Evolutionary conservation across 179 eudicot species (phyloP), one percentile per base, ranked within the genome.

Genomic region (Patellifolia procumbens): DNA sequence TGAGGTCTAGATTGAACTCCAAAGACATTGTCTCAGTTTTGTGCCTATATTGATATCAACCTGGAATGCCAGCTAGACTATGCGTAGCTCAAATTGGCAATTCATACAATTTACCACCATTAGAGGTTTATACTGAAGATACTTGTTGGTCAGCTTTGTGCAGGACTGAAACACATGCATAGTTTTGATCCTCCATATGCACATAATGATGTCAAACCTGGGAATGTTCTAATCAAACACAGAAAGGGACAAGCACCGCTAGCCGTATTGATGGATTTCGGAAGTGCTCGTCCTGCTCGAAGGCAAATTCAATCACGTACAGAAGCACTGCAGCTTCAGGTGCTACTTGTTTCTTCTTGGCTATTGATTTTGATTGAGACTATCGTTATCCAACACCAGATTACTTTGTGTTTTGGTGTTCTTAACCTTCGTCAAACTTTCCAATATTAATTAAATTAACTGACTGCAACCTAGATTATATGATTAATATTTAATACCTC

Each of bases 121-220:
- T 11, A 16, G 15, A 67, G 13, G 22, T 55, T 65, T 55, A 60
- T 60, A 72, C 37, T 51, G 68, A 68, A 43, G n/a, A 42, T 74
- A 39, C 35, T 73, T 60, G 37, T 67, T 37, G 29, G 35, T 74
- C 73, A 81, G 98, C 98, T 94, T 78, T 94, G 98, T 85, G 95
- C 90, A 85, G 98, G 98, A 79, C 82, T 94, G 72, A 83, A 90
- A 82, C 97, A 94, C 82, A 94, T 94, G 98, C 98, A 94, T 82
- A 85, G 78, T 75, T 86, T 91, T 73, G 93, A 92, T 48, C 91
- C 98, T 73, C 93, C 97, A 70, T 87, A 91, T 88, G 98, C 97
- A 34, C 98, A 94, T 78, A 94, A 94, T 82, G 98, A 94, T 87
- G 92, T 94, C 68, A 94, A 94, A 79, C 97, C 98, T 46, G 97